phyloP scores from a whole-genome alignment of 192 early-diverging fungal genomes.

The Backusella tarrabulga region DNA sequence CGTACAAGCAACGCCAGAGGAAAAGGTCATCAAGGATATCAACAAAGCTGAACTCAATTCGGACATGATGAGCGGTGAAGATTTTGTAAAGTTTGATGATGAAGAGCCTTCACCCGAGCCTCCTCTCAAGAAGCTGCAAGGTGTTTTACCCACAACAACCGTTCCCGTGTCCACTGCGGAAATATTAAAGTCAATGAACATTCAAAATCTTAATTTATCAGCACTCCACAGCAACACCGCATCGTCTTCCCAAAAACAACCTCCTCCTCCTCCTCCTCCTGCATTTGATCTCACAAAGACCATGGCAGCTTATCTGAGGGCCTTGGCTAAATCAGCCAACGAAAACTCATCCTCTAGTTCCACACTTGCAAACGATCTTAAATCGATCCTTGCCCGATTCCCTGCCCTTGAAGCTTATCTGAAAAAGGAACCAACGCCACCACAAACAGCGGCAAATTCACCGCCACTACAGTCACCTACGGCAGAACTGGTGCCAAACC shows the following conservation, averaged over 20 bases:
- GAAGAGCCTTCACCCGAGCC: constrained; percentile 13
- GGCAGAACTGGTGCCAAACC: not conserved
- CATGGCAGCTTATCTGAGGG: constrained; percentile 20
- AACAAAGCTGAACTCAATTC: constrained; percentile 18
- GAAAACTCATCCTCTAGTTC: constrained; percentile 4
- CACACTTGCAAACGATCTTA: constrained; percentile 19
- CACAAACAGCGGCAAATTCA: not conserved
- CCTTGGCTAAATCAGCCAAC: constrained; percentile 17
- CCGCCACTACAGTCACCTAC: not conserved
- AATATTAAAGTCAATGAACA: constrained; percentile 28
- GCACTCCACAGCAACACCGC: constrained; percentile 24
- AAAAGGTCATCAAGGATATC: constrained; percentile 28
- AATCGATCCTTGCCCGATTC: constrained; percentile 22
- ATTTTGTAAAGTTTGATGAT: constrained; percentile 33
- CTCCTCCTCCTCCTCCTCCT: not conserved
- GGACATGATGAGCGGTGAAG: constrained; percentile 10
- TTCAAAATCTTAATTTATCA: constrained; percentile 27
- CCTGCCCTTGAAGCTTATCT: constrained; percentile 28
- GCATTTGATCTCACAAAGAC: constrained; percentile 18
- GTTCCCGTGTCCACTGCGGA: constrained; percentile 16
- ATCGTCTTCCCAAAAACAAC: constrained; percentile 8
- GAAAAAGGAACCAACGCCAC: constrained; percentile 24
- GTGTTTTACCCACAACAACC: not conserved
- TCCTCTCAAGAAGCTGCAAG: constrained; percentile 1
- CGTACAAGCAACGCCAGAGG: constrained; percentile 25